These are phyloP conservation scores for Flaveria ramosissima DNA, from an alignment of 129 eudicot species.

Conservation along the genomic window DNA sequence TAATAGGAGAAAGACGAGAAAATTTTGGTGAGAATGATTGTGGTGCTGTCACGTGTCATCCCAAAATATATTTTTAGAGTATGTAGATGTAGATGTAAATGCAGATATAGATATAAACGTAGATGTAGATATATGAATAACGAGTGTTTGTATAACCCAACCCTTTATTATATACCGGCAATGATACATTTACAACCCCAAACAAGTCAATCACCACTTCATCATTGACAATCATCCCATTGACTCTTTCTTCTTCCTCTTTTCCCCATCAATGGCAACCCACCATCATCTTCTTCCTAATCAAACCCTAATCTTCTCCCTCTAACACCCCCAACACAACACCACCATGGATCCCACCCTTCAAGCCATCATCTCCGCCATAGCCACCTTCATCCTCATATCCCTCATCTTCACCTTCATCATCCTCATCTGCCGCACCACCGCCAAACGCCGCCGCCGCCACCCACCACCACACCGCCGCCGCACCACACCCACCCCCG, in stretches of 20 bases:
- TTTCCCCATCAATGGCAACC: constrained; percentile 49
- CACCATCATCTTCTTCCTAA: constrained; percentile 26
- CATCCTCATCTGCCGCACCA: constrained; percentile 33
- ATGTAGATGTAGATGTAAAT: too few species aligned
- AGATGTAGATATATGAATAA: too few species aligned
- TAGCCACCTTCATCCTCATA: constrained; percentile 48
- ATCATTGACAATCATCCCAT: constrained; percentile 1
- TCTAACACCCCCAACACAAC: not conserved
- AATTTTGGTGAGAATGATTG: too few species aligned
- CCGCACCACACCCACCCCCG: constrained; percentile 28
- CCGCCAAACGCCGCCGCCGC: constrained; percentile 27
- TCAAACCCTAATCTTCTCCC: constrained; percentile 6
- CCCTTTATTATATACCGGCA: too few species aligned
- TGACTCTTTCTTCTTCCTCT: constrained; percentile 29
- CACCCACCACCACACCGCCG: constrained; percentile 1
- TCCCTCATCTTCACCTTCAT: constrained; percentile 42
- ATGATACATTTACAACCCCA: constrained; percentile 9
- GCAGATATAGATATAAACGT: too few species aligned
- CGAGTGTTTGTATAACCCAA: too few species aligned
- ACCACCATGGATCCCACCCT: constrained; percentile 33
- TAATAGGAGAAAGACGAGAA: too few species aligned
- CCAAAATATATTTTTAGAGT: too few species aligned
- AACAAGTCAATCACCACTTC: too few species aligned
- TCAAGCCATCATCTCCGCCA: constrained; percentile 58
- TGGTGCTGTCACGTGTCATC: too few species aligned